A percentile compares a stretch with the other conserved stretches of the same genome.
phyloP scores from a whole-genome alignment of 805 yeast genomes.

The Saccharomycopsis synnaedendra region DNA sequence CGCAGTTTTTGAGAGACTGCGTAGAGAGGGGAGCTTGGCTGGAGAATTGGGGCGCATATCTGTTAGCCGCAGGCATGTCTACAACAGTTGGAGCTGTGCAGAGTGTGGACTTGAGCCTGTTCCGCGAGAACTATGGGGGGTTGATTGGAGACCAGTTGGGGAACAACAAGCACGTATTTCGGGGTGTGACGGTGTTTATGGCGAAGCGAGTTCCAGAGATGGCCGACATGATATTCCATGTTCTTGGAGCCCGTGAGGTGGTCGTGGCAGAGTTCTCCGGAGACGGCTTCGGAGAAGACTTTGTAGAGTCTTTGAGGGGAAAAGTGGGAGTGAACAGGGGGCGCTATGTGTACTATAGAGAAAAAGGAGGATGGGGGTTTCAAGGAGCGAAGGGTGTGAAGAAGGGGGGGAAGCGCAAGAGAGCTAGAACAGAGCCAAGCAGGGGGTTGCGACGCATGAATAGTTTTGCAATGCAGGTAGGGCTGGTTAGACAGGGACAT shows the following conservation, averaged over 20 bases:
- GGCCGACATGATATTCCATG: slow-evolving; percentile 32
- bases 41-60: slow-evolving; percentile 37
- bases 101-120: slow-evolving; percentile 38
- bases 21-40: slow-evolving; percentile 22
- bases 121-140: slow-evolving; percentile 26
- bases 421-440: background rate
- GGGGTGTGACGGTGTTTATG: slow-evolving; percentile 18
- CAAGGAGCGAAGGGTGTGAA: no score
- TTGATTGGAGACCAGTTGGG: slow-evolving; percentile 30
- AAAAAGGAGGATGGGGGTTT: background rate
- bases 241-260: slow-evolving; percentile 30
- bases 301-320: background rate
- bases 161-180: slow-evolving; percentile 26
- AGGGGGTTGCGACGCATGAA: background rate
- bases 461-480: background rate
- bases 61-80: slow-evolving; percentile 68
- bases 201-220: slow-evolving; percentile 20
- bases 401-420: background rate
- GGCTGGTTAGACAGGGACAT: background rate
- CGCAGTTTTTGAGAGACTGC: slow-evolving; percentile 43
- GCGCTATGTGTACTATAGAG: slow-evolving; percentile 20
- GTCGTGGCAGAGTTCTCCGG: background rate
- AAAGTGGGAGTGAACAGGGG: slow-evolving; percentile 14
- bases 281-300: background rate
- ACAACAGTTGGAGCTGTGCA: slow-evolving; percentile 29